phyloP scores from a whole-genome alignment of 257 asterid genomes.

The Solanum neorickii region DNA sequence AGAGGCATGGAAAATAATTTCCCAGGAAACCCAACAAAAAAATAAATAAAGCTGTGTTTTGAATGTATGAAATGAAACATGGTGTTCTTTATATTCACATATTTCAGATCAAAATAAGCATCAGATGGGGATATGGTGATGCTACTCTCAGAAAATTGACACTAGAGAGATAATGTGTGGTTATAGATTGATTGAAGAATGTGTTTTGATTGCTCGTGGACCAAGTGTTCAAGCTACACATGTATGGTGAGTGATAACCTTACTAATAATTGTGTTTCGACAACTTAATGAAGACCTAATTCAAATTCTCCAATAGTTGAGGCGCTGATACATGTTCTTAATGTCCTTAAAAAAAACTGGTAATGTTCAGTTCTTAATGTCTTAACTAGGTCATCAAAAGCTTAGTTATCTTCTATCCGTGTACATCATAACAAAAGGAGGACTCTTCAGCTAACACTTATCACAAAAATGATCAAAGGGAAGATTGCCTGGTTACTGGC shows the following conservation, averaged over 20 bases:
- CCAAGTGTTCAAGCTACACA: background rate
- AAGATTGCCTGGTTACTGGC: background rate
- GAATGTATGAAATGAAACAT: background rate
- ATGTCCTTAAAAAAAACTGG: background rate
- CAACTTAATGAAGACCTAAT: background rate
- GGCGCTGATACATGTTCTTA: background rate
- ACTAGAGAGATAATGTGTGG: background rate
- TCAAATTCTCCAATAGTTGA: background rate
- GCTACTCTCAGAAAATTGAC: background rate
- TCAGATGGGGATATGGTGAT: background rate
- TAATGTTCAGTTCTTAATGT: background rate
- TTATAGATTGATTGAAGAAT: background rate
- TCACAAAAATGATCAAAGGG: background rate
- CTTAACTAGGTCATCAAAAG: background rate
- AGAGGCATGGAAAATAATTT: background rate
- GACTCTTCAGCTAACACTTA: background rate
- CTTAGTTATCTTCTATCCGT: background rate
- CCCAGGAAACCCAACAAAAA: background rate
- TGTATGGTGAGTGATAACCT: background rate
- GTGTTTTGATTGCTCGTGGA: background rate
- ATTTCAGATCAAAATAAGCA: background rate
- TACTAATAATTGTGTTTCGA: background rate
- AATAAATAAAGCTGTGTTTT: background rate
- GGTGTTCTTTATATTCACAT: background rate
- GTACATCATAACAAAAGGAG: background rate